Evolutionary conservation across 2,329 filamentous ascomycete genomes (phyloP).

Genomic region (Grosmannia huntii): DNA sequence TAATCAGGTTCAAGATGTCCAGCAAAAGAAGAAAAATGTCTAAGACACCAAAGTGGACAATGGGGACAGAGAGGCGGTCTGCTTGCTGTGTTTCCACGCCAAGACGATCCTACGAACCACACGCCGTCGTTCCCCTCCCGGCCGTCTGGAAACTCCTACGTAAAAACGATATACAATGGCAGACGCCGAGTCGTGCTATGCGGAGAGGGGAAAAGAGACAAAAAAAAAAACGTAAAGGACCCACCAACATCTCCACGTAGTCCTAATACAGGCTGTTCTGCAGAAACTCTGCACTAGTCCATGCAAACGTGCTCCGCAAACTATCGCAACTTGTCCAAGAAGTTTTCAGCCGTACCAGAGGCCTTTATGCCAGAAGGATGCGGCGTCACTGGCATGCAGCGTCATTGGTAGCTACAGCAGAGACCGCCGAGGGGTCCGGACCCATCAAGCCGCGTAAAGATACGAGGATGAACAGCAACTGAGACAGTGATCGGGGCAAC

Average conservation of each 20-base stretch:
- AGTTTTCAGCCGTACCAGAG: neutral
- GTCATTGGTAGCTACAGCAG: neutral
- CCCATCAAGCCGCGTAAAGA: neutral
- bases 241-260: neutral
- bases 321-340: neutral
- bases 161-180: neutral
- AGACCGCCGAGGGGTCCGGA: too few relatives aligned
- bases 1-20: neutral
- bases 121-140: neutral
- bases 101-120: neutral
- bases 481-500: neutral
- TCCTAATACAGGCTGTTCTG: neutral
- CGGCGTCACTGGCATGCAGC: too few relatives aligned
- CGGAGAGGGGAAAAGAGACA: neutral
- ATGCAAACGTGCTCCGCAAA: neutral
- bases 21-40: too few relatives aligned
- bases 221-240: neutral
- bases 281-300: neutral
- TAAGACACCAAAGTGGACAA: too few relatives aligned
- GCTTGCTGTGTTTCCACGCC: too few relatives aligned
- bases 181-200: neutral
- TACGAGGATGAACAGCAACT: too few relatives aligned
- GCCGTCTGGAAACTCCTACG: neutral
- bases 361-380: neutral
- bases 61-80: too few relatives aligned